phyloP scores from a whole-genome alignment of 257 asterid species.

The Orobanche coerulescens region DNA sequence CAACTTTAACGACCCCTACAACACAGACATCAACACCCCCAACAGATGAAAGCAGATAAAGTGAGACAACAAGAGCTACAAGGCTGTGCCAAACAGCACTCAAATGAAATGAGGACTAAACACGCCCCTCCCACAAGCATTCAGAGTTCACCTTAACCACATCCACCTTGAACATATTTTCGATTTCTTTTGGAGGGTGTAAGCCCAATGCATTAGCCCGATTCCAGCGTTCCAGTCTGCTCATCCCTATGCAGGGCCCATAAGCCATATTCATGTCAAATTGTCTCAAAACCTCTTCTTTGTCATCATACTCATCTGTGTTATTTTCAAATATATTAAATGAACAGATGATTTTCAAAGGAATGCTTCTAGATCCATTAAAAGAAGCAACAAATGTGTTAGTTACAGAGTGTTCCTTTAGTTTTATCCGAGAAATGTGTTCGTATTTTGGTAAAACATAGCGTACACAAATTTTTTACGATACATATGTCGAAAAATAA shows the following conservation, averaged over 20 bases:
- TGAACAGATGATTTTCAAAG: neutral
- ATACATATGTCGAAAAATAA: too few species aligned
- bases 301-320: constrained; percentile 46
- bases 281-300: constrained; percentile 52
- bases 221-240: constrained; percentile 61
- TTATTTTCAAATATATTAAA: neutral
- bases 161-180: constrained; percentile 30
- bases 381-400: too few species aligned
- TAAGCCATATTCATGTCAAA: constrained; percentile 71
- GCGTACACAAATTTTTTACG: too few species aligned
- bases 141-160: constrained; percentile 32
- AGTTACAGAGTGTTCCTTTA: too few species aligned
- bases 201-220: constrained; percentile 51
- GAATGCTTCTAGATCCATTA: too few species aligned
- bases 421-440: too few species aligned
- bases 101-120: constrained; percentile 23
- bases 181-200: constrained; percentile 49
- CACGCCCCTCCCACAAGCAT: constrained; percentile 71
- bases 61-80: neutral
- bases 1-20: too few species aligned
- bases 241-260: constrained; percentile 79
- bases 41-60: neutral
- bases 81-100: neutral
- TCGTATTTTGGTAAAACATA: too few species aligned
- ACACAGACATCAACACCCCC: too few species aligned